Evolutionary conservation across 164 flowering plant genomes (phyloP).

Genomic region (Dillenia turbinata): DNA sequence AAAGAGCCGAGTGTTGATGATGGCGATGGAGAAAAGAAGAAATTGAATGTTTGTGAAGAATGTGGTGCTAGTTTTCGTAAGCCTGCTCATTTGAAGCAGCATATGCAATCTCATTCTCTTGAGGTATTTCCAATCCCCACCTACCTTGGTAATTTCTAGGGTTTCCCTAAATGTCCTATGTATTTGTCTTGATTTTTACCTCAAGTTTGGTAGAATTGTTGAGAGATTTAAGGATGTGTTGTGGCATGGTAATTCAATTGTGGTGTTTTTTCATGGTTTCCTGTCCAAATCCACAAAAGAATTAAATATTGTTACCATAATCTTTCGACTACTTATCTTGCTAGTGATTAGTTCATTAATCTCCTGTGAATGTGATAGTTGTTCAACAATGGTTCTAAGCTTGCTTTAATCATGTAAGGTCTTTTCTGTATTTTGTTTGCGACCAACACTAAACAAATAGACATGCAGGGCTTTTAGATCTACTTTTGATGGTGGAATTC

Average conservation of each 20-base stretch:
- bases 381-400: too few species aligned
- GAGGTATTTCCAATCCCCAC: constrained; percentile 43
- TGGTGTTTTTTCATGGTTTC: background rate
- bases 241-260: background rate
- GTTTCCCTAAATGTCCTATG: too few species aligned
- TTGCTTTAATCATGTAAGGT: too few species aligned
- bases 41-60: constrained; percentile 48
- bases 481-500: constrained; percentile 4
- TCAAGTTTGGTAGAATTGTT: background rate
- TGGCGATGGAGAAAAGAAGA: constrained; percentile 9
- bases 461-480: constrained; percentile 33
- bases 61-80: constrained; percentile 72
- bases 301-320: background rate
- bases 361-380: too few species aligned
- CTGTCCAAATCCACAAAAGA: background rate
- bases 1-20: constrained; percentile 13
- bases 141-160: background rate
- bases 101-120: constrained; percentile 74
- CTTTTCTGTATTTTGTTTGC: too few species aligned
- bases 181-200: background rate
- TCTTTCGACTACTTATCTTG: too few species aligned
- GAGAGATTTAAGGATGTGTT: background rate
- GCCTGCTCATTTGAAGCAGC: constrained; percentile 83
- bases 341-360: too few species aligned
- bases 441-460: background rate